Base-by-base conservation (phyloP, 2,329 filamentous ascomycete genomes). In the Raffaelea albimanens region DNA sequence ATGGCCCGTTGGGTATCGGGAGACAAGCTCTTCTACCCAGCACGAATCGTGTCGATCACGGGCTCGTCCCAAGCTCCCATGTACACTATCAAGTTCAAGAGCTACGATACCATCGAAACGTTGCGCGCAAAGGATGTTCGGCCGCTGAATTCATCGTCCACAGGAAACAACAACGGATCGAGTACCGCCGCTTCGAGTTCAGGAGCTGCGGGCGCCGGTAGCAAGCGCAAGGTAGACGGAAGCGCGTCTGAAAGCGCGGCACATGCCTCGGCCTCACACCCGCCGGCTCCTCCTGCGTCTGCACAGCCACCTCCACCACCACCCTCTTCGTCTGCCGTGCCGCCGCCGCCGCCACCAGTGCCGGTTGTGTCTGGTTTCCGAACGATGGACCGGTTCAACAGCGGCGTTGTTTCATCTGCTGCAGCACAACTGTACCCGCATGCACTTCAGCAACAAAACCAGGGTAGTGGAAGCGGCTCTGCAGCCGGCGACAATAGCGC, bases 51-150 rank as follows among this genome's bases (percentile, higher is more conserved):
- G 45, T 90, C 86, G 45, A 90, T 96, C 58, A 96, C 91, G 20
- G 93, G 93, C 50, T 95, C 89, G 9, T 83, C 84, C n/a, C 85
- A 82, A 40, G 86, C 87, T 45, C 91, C 90, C 33, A 87, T 96
- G 53, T 98, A 96, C 64, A 85, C 87, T 43, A 90, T 98, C 64
- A 93, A 86, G 57, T 98, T 97, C 73, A 91, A 94, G 68, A 87
- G 81, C 59, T 97, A 97, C 68, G 80, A 83, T 53, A 88, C 78
- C 20, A 87, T 84, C 41, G 89, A 95, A 65, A 93, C 86, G 31
- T 68, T 95, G 51, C 79, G 83, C 51, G 80, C 85, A 52, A 83
- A 85, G 64, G 89, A 97, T 59, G 87, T 96, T 55, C 83, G 87
- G 58, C 87, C 89, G 44, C 69, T 93, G 33, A 78, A 7, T n/a